phyloP scores from a whole-genome alignment of 2,329 filamentous ascomycete species.

The Thermoascus crustaceus region DNA sequence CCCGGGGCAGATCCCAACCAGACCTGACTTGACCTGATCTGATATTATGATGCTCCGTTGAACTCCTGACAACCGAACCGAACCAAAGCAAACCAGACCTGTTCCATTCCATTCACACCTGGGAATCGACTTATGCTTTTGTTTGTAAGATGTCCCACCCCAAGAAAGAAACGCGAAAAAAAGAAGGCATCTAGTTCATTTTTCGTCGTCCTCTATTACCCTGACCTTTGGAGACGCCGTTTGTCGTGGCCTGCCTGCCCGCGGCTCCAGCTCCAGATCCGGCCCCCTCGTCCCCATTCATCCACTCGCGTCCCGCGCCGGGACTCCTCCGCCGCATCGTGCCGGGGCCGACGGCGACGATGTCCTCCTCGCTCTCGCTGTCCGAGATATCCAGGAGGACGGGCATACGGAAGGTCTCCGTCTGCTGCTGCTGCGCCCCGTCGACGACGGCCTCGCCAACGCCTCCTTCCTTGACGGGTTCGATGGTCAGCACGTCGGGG shows the following conservation, averaged over 20 bases:
- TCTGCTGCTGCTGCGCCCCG: no score
- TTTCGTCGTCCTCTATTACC: constrained; percentile 25
- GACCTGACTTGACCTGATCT: no score
- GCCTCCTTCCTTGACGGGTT: constrained; percentile 55
- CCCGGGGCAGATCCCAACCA: no score
- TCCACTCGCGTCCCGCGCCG: constrained; percentile 61
- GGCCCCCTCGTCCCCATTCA: constrained; percentile 38
- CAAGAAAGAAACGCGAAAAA: no score
- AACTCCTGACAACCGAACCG: no score
- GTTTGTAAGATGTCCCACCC: no score
- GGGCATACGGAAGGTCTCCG: constrained; percentile 74
- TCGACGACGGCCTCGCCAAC: constrained; percentile 47
- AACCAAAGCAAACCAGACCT: no score
- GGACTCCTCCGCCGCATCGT: constrained; percentile 83
- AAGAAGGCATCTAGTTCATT: no score
- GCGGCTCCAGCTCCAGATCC: constrained; percentile 10
- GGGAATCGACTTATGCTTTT: no score
- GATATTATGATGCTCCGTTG: no score
- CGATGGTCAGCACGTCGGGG: constrained; percentile 77
- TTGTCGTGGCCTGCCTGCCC: constrained; percentile 4
- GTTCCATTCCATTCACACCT: no score
- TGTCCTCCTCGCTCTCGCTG: constrained; percentile 91
- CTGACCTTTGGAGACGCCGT: constrained; percentile 16
- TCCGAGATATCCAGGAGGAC: constrained; percentile 88
- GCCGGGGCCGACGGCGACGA: constrained; percentile 58